Conservation (phyloP, 2,329 filamentous ascomycete genomes). For the Xylariaceae sp. region DNA sequence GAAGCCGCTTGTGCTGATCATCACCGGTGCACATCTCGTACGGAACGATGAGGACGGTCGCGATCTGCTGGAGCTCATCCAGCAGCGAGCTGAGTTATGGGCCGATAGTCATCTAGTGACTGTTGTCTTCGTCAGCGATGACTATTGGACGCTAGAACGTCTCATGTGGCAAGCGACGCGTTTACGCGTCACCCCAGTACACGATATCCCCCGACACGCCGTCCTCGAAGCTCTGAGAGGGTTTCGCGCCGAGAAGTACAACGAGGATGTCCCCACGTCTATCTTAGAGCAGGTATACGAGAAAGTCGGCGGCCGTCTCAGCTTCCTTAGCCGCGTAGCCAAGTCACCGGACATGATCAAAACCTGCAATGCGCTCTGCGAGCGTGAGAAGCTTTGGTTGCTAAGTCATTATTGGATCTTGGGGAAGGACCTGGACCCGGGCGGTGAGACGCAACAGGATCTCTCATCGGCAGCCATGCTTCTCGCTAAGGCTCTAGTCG, state of each 20-base stretch:
- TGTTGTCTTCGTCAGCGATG: conserved; percentile 92
- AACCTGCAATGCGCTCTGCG: conserved; percentile 73
- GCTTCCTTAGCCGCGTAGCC: conserved; percentile 86
- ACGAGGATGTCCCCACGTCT: conserved; percentile 57
- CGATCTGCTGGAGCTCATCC: conserved; percentile 89
- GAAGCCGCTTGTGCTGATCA: conserved; percentile 80
- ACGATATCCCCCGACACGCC: conserved; percentile 77
- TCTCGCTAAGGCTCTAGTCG: conserved; percentile 58
- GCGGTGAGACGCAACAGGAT: conserved; percentile 67
- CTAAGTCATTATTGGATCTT: conserved; percentile 79
- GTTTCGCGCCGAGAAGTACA: conserved; percentile 79
- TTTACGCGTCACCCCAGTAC: conserved; percentile 89
- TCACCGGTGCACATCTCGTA: conserved; percentile 94
- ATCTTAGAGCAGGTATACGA: conserved; percentile 80
- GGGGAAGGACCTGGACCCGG: conserved; percentile 75
- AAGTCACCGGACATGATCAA: conserved; percentile 78
- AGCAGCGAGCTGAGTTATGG: conserved; percentile 96
- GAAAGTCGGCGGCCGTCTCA: conserved; percentile 82
- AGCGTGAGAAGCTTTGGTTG: conserved; percentile 76
- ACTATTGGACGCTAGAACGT: conserved; percentile 98
- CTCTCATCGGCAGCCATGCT: conserved; percentile 60
- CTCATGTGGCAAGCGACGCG: conserved; percentile 89
- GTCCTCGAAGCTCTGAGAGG: conserved; percentile 76
- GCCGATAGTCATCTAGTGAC: conserved; percentile 89
- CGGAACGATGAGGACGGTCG: conserved; percentile 91